phyloP scores from a whole-genome alignment of 1,284 basidiomycete genomes.

The Cutaneotrichosporon dermatis region DNA sequence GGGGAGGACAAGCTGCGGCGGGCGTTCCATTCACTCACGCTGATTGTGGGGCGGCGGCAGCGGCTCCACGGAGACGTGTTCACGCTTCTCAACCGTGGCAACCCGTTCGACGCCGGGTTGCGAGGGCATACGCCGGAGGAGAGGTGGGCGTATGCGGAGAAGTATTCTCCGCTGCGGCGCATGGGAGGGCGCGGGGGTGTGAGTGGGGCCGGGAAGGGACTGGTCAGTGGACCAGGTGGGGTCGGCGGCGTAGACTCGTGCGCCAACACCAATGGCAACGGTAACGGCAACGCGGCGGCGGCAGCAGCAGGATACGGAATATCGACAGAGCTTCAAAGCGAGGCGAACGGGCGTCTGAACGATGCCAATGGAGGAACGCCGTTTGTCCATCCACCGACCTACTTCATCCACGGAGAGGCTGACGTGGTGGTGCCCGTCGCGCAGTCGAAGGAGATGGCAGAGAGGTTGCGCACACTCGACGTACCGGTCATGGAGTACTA shows the following conservation, averaged over 20 bases:
- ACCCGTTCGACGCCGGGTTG: not conserved
- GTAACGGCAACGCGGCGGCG: too few relatives aligned
- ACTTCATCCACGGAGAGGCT: conserved; percentile 25
- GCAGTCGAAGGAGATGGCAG: conserved; percentile 19
- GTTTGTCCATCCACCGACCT: conserved; percentile 25
- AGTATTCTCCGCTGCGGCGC: not conserved
- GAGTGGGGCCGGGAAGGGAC: too few relatives aligned
- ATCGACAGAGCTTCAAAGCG: too few relatives aligned
- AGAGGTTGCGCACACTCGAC: conserved; percentile 16
- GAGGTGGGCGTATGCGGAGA: not conserved
- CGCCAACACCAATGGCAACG: too few relatives aligned
- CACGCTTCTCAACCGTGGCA: conserved; percentile 3
- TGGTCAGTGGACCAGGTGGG: not conserved
- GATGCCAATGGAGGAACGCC: too few relatives aligned
- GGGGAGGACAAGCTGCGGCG: not conserved
- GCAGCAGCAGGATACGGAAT: too few relatives aligned
- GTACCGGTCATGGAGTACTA: conserved; percentile 19
- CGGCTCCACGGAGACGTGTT: conserved; percentile 9
- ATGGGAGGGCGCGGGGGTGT: not conserved
- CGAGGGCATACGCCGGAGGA: not conserved
- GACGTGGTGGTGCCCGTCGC: conserved; percentile 24
- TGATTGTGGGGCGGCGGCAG: conserved; percentile 13
- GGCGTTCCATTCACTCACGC: not conserved
- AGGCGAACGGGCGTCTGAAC: too few relatives aligned
- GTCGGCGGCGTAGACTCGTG: not conserved